Evolutionary conservation across 2,329 filamentous ascomycete species (phyloP).

Genomic region (Sordariomycetes sp.): DNA sequence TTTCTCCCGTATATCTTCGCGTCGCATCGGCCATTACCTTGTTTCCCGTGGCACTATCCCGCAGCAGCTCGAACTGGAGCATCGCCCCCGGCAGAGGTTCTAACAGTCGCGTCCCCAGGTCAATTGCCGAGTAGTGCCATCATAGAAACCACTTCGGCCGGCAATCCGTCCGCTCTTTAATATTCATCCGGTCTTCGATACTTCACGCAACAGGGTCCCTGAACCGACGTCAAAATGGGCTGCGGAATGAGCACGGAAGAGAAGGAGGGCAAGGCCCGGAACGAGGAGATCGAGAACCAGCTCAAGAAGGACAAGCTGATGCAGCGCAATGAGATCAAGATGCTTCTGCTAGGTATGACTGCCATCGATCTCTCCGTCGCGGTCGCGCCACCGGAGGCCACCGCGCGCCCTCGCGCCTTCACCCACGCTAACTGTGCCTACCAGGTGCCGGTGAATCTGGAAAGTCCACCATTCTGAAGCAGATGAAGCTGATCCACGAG

Average conservation of each 20-base stretch:
- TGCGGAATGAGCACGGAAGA: constrained; percentile 99
- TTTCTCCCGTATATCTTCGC: background rate
- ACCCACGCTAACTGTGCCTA: background rate
- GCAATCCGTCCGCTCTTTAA: background rate
- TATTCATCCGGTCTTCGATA: background rate
- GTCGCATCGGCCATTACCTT: background rate
- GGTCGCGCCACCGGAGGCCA: background rate
- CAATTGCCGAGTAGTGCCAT: background rate
- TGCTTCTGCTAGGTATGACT: constrained; percentile 80
- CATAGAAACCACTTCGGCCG: background rate
- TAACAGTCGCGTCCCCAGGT: background rate
- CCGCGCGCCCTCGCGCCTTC: background rate
- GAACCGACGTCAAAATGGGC: constrained; percentile 68
- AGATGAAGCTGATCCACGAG: constrained; percentile 99
- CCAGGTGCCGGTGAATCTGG: constrained; percentile 85
- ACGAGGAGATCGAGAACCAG: constrained; percentile 99
- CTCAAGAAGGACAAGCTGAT: constrained; percentile 97
- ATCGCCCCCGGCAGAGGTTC: background rate
- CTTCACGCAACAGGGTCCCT: background rate
- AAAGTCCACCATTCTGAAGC: constrained; percentile 94
- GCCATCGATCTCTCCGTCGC: background rate
- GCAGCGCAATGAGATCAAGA: constrained; percentile 99
- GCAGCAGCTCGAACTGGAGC: too few relatives aligned
- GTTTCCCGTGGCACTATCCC: background rate
- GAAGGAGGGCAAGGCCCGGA: constrained; percentile 99